These are phyloP conservation scores for Fusarium staphyleae DNA, from an alignment of 2,329 filamentous ascomycete species.

Conservation along the genomic window DNA sequence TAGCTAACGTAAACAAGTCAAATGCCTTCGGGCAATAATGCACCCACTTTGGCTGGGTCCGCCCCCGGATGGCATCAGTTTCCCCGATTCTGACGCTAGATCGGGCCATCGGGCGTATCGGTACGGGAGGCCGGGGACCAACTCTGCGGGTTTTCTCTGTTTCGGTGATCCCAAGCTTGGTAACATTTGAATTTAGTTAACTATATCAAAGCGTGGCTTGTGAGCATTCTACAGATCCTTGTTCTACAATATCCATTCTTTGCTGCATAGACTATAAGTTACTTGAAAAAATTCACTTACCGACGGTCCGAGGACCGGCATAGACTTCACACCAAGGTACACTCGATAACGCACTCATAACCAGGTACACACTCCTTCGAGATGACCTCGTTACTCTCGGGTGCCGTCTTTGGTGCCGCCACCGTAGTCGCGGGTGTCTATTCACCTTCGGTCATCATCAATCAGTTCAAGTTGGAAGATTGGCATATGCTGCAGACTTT, in stretches of 20 bases:
- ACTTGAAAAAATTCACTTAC: background rate
- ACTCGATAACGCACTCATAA: background rate
- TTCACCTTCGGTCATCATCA: conserved; percentile 64
- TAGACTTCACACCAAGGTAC: background rate
- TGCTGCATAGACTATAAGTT: background rate
- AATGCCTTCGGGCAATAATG: too few species aligned
- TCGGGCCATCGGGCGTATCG: background rate
- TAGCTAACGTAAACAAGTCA: too few species aligned
- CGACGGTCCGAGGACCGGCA: conserved; percentile 22
- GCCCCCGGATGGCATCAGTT: conserved; percentile 17
- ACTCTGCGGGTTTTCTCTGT: background rate
- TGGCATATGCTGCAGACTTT: conserved; percentile 73
- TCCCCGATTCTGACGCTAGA: conserved; percentile 16
- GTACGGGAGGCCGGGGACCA: too few species aligned
- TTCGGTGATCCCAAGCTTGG: background rate
- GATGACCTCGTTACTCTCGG: conserved; percentile 53
- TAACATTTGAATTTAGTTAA: background rate
- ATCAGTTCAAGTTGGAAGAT: conserved; percentile 66
- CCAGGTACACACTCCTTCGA: background rate
- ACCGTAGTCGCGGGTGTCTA: conserved; percentile 67
- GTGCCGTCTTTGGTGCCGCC: conserved; percentile 67
- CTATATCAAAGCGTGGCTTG: conserved; percentile 7
- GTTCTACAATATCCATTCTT: background rate
- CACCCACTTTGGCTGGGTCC: background rate
- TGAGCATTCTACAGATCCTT: background rate